Base-by-base conservation (phyloP, 139 green algal genomes). In the Tetraselmis chui region DNA sequence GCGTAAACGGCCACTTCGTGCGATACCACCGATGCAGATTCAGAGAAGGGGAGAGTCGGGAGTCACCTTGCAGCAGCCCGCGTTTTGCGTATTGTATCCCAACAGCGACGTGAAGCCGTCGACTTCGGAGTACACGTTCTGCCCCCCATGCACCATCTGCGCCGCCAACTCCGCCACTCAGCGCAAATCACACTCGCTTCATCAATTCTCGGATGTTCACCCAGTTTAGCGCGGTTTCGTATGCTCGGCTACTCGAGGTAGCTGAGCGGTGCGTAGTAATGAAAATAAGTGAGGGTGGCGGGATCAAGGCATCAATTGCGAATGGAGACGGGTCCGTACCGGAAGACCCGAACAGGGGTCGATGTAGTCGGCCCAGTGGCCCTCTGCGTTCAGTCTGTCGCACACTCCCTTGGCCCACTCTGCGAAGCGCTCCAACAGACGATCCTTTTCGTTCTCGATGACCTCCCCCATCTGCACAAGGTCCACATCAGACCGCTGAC, bases 301-400 rank as follows among this genome's bases (percentile, higher is more conserved):
- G n/a, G n/a, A n/a, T n/a, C n/a, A n/a, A n/a, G n/a, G n/a, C n/a
- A n/a, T n/a, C n/a, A n/a, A n/a, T n/a, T n/a, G n/a, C n/a, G n/a
- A n/a, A n/a, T n/a, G n/a, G n/a, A n/a, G n/a, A n/a, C n/a, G n/a
- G n/a, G n/a, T n/a, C n/a, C 84, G 59, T 45, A 96, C 91, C 77
- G 95, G 93, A 23, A 99, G 85, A 2, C 96, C 96, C 11, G 91
- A 96, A 89, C 95, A 98, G 1, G 96, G 96, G 80, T 99, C 96
- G 28, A 99, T 97, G 88, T 97, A 99, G 82, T 99, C 96, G 2
- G 89, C 89, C 93, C 95, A 99, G 86, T 96, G 83, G 0, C 96
- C 95, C 5, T 84, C n/a, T 0, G 59, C 76, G 1, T 75, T 75
- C 2, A 98, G 88, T 76, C 83, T 81, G 0, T 89, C 81, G 30